Evolutionary conservation across 306 rosid genomes (phyloP).

Genomic region (Inga leiocalycina): DNA sequence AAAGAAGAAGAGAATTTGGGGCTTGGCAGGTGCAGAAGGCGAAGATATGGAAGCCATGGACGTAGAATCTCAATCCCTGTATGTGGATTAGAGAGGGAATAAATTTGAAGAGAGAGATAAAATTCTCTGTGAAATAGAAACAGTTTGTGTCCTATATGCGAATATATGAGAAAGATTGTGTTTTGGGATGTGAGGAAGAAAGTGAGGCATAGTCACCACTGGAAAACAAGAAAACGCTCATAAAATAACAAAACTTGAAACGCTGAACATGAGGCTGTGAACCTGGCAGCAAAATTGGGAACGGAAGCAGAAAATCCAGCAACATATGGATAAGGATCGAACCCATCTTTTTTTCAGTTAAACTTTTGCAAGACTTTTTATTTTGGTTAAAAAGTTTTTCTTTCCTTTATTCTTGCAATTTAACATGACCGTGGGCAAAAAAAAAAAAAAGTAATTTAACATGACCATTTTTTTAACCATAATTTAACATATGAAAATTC

Average conservation of each 20-base stretch:
- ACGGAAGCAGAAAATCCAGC: not conserved
- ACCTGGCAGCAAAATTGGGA: not conserved
- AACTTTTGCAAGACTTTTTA: not conserved
- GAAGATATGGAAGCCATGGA: slow-evolving; percentile 77
- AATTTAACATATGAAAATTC: too few species aligned
- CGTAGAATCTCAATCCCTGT: not conserved
- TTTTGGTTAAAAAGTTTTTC: not conserved
- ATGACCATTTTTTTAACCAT: too few species aligned
- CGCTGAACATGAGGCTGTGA: not conserved
- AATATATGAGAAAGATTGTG: not conserved
- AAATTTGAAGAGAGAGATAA: not conserved
- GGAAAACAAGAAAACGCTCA: not conserved
- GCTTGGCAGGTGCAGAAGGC: slow-evolving; percentile 54
- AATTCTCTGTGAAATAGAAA: not conserved
- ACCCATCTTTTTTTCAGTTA: not conserved
- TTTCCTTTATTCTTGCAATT: not conserved
- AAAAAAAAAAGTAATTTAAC: too few species aligned
- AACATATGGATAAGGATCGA: slow-evolving; percentile 41
- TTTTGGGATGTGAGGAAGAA: not conserved
- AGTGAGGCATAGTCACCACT: not conserved
- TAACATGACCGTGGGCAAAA: too few species aligned
- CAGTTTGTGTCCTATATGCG: not conserved
- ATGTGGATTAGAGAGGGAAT: not conserved
- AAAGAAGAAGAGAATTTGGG: slow-evolving; percentile 48
- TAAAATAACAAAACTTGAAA: not conserved